Evolutionary conservation across 1,284 basidiomycete species (phyloP).

Genomic region (Chondrostereum purpureum): DNA sequence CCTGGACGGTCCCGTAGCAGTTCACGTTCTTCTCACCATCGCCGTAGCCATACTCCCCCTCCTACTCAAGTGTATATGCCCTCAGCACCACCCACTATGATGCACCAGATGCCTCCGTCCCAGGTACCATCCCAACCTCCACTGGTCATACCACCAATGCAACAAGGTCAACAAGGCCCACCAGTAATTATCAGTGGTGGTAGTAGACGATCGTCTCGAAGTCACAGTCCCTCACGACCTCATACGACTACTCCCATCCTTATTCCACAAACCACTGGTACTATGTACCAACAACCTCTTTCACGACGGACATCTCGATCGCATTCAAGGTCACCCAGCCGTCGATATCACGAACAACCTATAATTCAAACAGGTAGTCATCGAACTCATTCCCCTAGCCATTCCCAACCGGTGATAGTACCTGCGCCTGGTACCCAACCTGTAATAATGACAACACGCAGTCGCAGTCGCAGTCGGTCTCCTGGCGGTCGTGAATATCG

Average conservation of each 20-base stretch:
- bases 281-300: neutral
- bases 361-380: too few species aligned
- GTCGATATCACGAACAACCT: neutral
- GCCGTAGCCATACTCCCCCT: constrained; percentile 1
- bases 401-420: too few species aligned
- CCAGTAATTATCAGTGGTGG: constrained; percentile 1
- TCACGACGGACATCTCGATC: neutral
- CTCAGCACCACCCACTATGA: neutral
- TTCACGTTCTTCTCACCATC: constrained; percentile 4
- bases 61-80: neutral
- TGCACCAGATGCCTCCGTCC: neutral
- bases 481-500: constrained; percentile 10
- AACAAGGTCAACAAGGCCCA: constrained; percentile 1
- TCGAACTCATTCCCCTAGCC: neutral
- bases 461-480: too few species aligned
- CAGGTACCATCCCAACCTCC: neutral
- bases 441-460: too few species aligned
- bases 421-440: too few species aligned
- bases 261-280: neutral
- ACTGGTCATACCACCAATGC: constrained; percentile 1
- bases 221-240: neutral
- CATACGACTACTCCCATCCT: constrained; percentile 7
- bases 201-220: constrained; percentile 6
- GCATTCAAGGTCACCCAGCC: constrained; percentile 5
- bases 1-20: neutral